phyloP scores from a whole-genome alignment of 805 yeast genomes.

The Ascoidea tarda region DNA sequence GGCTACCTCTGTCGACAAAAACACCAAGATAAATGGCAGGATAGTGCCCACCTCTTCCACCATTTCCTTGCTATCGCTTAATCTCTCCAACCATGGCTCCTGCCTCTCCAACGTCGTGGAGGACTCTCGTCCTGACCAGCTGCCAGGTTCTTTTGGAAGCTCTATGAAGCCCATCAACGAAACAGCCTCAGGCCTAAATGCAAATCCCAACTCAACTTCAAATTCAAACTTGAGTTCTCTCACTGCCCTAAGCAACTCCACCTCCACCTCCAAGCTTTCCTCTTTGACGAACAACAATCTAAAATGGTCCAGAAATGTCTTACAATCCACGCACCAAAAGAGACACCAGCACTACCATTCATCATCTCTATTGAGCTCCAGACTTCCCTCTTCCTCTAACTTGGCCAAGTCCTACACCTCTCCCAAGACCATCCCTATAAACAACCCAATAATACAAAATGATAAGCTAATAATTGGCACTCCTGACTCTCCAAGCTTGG shows the following conservation, averaged over 20 bases:
- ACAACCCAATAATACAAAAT: background rate
- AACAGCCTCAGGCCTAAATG: too few species aligned
- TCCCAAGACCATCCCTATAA: background rate
- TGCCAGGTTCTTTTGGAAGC: too few species aligned
- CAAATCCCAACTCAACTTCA: too few species aligned
- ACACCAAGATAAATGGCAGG: conserved; percentile 5
- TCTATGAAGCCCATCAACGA: too few species aligned
- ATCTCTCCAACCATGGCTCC: background rate
- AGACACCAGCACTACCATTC: background rate
- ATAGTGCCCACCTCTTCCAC: conserved; percentile 9
- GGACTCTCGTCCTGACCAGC: too few species aligned
- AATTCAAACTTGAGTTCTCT: too few species aligned
- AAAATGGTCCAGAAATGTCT: too few species aligned
- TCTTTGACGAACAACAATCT: too few species aligned
- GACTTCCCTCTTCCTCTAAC: background rate
- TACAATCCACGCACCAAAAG: too few species aligned
- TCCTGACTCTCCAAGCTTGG: conserved; percentile 8
- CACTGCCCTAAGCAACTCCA: too few species aligned
- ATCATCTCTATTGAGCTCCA: background rate
- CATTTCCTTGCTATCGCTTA: conserved; percentile 8
- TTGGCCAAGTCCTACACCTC: background rate
- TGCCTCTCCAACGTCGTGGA: background rate
- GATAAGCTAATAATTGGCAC: background rate
- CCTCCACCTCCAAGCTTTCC: too few species aligned
- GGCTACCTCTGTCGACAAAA: conserved; percentile 8